These are phyloP conservation scores for Curvularia eragrostidis DNA, from an alignment of 2,329 filamentous ascomycete species.

Conservation along the genomic window DNA sequence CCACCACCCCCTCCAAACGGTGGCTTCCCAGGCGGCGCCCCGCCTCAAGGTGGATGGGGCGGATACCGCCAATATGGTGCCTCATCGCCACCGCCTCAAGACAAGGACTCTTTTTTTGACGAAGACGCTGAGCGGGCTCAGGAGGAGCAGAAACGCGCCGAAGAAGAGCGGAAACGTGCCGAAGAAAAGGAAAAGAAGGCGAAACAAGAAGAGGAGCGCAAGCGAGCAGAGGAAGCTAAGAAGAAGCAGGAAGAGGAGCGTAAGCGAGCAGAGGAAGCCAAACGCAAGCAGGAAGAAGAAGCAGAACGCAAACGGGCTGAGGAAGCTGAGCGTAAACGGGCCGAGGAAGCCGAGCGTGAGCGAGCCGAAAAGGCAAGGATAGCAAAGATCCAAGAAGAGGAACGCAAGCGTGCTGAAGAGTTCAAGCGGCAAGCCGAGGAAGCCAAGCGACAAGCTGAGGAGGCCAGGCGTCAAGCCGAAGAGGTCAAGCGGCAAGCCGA, in stretches of 20 bases:
- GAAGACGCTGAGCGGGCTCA: conserved; percentile 52
- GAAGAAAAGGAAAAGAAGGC: conserved; percentile 30
- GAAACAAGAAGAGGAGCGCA: conserved; percentile 27
- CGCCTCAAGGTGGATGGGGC: conserved; percentile 40
- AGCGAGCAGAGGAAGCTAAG: conserved; percentile 15
- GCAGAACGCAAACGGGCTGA: conserved; percentile 65
- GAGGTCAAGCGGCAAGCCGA: conserved; percentile 43
- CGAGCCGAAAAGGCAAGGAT: conserved; percentile 58
- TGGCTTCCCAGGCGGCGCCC: conserved; percentile 42
- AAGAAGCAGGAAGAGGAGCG: conserved; percentile 50
- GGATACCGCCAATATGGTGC: conserved; percentile 43
- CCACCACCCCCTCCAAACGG: conserved; percentile 41
- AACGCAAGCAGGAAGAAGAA: conserved; percentile 55
- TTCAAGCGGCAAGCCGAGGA: conserved; percentile 45
- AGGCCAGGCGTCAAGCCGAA: conserved; percentile 55
- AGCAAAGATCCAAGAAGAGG: conserved; percentile 32
- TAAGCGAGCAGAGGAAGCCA: conserved; percentile 8
- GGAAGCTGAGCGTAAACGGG: conserved; percentile 40
- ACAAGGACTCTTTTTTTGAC: conserved; percentile 42
- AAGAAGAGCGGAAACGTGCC: conserved; percentile 65
- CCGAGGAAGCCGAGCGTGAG: conserved; percentile 58
- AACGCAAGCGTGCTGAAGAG: conserved; percentile 52
- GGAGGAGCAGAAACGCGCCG: conserved; percentile 66
- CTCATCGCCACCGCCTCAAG: conserved; percentile 40
- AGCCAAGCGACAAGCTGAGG: conserved; percentile 45